phyloP scores from a whole-genome alignment of 2,329 filamentous ascomycete genomes.

The Metarhizium robertsii region DNA sequence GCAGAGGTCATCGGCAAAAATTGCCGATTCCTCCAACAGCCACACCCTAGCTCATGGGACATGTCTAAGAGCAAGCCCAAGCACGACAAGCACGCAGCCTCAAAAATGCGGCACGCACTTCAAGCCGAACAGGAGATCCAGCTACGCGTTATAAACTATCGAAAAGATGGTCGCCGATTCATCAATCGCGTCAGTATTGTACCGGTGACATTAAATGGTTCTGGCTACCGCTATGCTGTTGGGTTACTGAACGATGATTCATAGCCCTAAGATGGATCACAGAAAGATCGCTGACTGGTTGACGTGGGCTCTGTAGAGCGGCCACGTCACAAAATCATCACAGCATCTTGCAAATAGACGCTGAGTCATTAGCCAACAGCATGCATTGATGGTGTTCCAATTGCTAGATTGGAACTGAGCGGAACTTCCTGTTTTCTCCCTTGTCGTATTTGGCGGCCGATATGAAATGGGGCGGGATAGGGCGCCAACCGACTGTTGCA shows the following conservation, averaged over 20 bases:
- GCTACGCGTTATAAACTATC: conserved; percentile 63
- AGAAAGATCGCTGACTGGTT: neutral
- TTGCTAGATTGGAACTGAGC: neutral
- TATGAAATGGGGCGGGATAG: neutral
- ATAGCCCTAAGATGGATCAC: neutral
- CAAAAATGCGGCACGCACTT: conserved; percentile 39
- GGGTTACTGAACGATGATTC: conserved; percentile 69
- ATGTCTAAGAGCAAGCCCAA: neutral
- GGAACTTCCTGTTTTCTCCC: neutral
- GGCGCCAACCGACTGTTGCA: neutral
- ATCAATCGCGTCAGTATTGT: conserved; percentile 82
- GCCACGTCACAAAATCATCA: neutral
- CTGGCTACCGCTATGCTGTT: conserved; percentile 62
- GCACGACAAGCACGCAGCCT: conserved; percentile 43
- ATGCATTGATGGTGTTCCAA: neutral
- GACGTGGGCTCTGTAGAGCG: neutral
- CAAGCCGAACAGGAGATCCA: conserved; percentile 36
- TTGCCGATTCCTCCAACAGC: conserved; percentile 76
- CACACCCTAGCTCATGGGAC: conserved; percentile 38
- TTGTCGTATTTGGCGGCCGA: neutral
- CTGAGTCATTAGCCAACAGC: neutral
- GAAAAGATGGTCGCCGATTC: conserved; percentile 69
- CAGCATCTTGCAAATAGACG: neutral
- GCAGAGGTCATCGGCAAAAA: conserved; percentile 70
- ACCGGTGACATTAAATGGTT: conserved; percentile 59